These are phyloP conservation scores for Plenodomus tracheiphilus DNA, from an alignment of 2,329 filamentous ascomycete genomes.

Conservation along the genomic window DNA sequence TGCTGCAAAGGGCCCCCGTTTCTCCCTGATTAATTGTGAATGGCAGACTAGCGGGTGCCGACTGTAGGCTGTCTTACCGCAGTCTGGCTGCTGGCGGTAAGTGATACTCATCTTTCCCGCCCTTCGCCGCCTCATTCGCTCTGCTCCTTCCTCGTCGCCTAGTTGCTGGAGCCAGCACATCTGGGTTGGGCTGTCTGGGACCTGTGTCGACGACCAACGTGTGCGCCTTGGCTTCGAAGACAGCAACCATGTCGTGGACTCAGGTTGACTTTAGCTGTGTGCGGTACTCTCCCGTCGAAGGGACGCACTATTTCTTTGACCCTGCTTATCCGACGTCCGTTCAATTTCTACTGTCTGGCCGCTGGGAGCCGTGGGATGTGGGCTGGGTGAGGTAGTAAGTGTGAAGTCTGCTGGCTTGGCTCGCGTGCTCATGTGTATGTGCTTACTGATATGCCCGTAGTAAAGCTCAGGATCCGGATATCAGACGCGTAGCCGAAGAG, in stretches of 20 bases:
- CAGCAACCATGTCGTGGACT: conserved; percentile 30
- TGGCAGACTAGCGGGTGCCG: conserved; percentile 3
- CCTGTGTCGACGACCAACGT: too few species aligned
- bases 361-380: conserved; percentile 39
- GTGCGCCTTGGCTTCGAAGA: background rate
- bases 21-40: conserved; percentile 6
- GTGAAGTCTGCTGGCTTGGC: background rate
- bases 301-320: conserved; percentile 39
- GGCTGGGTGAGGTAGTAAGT: conserved; percentile 34
- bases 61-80: conserved; percentile 6
- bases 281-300: conserved; percentile 34
- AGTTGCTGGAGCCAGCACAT: too few species aligned
- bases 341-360: conserved; percentile 34
- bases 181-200: too few species aligned
- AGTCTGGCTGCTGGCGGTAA: background rate
- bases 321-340: conserved; percentile 28
- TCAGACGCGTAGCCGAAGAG: conserved; percentile 33
- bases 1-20: conserved; percentile 1
- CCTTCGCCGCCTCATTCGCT: background rate
- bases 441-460: conserved; percentile 15
- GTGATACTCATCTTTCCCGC: background rate
- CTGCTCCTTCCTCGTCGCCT: background rate
- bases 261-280: conserved; percentile 33
- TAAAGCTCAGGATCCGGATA: conserved; percentile 33
- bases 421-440: background rate